phyloP scores from a whole-genome alignment of 805 yeast species.

The Candida pseudoglaebosa region DNA sequence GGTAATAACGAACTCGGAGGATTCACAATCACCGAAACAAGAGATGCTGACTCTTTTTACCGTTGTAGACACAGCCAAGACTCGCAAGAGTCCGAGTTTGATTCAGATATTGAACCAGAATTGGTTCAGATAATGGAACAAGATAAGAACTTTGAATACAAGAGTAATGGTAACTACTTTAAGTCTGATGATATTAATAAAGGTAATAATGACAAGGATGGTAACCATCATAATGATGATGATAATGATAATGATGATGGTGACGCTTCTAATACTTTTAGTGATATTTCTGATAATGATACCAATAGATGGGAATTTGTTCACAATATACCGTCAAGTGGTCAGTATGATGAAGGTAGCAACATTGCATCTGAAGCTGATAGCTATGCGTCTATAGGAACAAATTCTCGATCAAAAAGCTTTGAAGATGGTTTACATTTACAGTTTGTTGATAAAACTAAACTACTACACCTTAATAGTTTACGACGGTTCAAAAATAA shows the following conservation, averaged over 20 bases:
- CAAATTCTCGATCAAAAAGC: slow-evolving; percentile 26
- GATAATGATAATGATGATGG: slow-evolving; percentile 15
- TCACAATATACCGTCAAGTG: background rate
- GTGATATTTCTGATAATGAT: slow-evolving; percentile 20
- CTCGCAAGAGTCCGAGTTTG: background rate
- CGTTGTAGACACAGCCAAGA: too few relatives aligned
- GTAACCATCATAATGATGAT: slow-evolving; percentile 10
- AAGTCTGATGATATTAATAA: slow-evolving; percentile 13
- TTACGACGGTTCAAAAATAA: slow-evolving; percentile 42
- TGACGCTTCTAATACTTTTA: slow-evolving; percentile 17
- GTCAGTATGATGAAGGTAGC: too few relatives aligned
- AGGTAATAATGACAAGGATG: slow-evolving; percentile 15
- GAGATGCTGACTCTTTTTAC: slow-evolving; percentile 1
- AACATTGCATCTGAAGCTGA: background rate
- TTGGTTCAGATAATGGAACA: background rate
- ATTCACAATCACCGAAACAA: background rate
- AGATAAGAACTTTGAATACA: background rate
- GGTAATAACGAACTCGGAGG: background rate
- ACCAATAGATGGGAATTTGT: background rate
- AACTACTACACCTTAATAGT: slow-evolving; percentile 17
- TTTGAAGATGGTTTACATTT: slow-evolving; percentile 32
- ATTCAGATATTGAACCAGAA: slow-evolving; percentile 6
- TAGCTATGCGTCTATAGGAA: slow-evolving; percentile 7
- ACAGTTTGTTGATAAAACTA: slow-evolving; percentile 17
- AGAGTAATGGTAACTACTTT: too few relatives aligned